phyloP scores from a whole-genome alignment of 371 early-diverging fungal genomes.

The Actinomucor elegans region DNA sequence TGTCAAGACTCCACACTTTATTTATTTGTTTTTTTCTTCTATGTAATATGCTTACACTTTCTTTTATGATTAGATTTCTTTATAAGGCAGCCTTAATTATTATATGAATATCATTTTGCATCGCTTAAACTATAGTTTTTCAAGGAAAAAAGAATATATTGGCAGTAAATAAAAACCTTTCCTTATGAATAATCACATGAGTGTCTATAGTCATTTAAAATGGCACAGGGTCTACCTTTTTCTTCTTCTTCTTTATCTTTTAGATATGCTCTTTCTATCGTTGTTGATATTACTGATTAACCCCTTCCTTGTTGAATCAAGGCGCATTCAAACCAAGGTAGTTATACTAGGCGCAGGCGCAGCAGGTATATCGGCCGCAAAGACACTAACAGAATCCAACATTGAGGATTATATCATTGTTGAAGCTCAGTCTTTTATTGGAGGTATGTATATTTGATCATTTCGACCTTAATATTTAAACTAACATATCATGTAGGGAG shows the following conservation, averaged over 20 bases:
- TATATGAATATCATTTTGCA: not conserved
- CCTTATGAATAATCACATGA: conserved; percentile 8
- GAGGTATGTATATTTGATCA: conserved; percentile 24
- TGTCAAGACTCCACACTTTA: conserved; percentile 4
- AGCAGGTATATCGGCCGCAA: conserved; percentile 43
- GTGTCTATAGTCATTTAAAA: not conserved
- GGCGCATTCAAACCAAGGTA: conserved; percentile 25
- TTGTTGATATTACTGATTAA: not conserved
- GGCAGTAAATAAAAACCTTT: conserved; percentile 7
- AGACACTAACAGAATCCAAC: conserved; percentile 13
- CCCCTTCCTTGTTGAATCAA: not conserved
- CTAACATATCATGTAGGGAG: too few relatives aligned
- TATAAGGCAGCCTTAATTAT: not conserved
- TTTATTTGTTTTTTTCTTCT: conserved; percentile 9
- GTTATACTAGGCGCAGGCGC: conserved; percentile 49
- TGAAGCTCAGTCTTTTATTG: conserved; percentile 40
- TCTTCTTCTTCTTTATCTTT: not conserved
- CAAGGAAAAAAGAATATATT: conserved; percentile 1
- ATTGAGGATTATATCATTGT: conserved; percentile 39
- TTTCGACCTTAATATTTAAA: not conserved
- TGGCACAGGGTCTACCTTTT: not conserved
- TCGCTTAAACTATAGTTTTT: not conserved
- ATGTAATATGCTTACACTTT: conserved; percentile 8
- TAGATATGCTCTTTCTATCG: not conserved
- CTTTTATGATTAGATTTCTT: not conserved